Conservation (phyloP, 257 asterid genomes). For the Cordia subcordata region DNA sequence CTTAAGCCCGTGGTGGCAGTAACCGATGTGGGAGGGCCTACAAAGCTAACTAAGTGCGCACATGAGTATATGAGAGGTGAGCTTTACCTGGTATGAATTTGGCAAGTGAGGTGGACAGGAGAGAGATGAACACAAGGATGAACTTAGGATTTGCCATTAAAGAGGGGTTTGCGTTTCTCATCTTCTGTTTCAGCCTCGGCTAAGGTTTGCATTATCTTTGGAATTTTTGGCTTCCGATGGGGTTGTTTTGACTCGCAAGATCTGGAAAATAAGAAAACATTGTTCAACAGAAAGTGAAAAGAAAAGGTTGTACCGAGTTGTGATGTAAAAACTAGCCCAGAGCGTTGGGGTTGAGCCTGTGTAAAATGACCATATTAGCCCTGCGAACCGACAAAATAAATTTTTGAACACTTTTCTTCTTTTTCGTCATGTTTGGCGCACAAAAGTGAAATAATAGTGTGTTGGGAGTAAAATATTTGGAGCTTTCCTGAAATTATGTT, state of each 20-base stretch:
- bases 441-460: too few relatives aligned
- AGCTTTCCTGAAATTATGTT: too few relatives aligned
- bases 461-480: too few relatives aligned
- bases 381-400: too few relatives aligned
- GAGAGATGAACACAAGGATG: constrained; percentile 20
- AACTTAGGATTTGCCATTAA: constrained; percentile 50
- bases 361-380: too few relatives aligned
- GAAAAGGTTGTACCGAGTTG: constrained; percentile 22
- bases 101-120: constrained; percentile 21
- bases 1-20: too few relatives aligned
- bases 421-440: too few relatives aligned
- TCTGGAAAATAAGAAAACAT: constrained; percentile 20
- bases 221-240: background rate
- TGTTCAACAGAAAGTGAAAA: constrained; percentile 14
- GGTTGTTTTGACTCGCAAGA: constrained; percentile 31
- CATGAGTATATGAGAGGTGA: background rate
- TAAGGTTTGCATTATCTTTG: constrained; percentile 24
- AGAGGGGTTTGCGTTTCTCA: constrained; percentile 40
- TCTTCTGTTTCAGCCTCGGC: constrained; percentile 45
- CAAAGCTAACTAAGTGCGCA: too few relatives aligned
- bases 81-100: constrained; percentile 46
- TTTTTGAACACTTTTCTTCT: too few relatives aligned
- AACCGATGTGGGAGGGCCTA: too few relatives aligned
- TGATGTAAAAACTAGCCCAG: too few relatives aligned
- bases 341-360: too few relatives aligned